phyloP scores from a whole-genome alignment of 805 yeast species.

The Blastobotrys robertii region DNA sequence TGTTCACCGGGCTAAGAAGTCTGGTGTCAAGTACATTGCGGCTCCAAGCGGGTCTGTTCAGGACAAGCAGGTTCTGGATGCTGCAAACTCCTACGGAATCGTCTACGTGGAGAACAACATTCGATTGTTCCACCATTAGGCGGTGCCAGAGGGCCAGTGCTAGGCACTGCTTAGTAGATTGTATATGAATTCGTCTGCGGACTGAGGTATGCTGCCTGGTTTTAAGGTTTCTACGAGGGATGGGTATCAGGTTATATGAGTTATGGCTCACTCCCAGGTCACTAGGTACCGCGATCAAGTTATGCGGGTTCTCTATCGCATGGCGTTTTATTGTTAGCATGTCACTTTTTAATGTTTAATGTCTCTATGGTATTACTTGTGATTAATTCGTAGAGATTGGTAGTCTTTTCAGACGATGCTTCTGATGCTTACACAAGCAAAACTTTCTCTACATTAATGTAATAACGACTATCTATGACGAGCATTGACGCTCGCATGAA shows the following conservation, averaged over 20 bases:
- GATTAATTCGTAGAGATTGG: neutral
- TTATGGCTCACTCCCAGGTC: too few species aligned
- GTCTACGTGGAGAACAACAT: slow-evolving; percentile 96
- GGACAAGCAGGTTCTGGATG: slow-evolving; percentile 92
- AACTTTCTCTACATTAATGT: too few species aligned
- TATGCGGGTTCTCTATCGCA: too few species aligned
- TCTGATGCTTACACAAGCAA: neutral
- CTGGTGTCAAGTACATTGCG: slow-evolving; percentile 92
- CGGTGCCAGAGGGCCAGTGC: neutral
- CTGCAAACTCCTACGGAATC: slow-evolving; percentile 84
- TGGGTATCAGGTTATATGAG: too few species aligned
- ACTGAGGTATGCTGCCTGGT: too few species aligned
- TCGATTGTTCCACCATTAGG: slow-evolving; percentile 93
- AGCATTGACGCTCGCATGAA: neutral
- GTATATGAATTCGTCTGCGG: too few species aligned
- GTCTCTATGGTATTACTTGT: neutral
- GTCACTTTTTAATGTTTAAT: too few species aligned
- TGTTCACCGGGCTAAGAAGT: slow-evolving; percentile 92
- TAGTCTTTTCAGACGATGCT: neutral
- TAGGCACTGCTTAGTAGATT: too few species aligned
- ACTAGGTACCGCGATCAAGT: too few species aligned
- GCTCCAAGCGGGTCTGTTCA: slow-evolving; percentile 98
- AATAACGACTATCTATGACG: neutral
- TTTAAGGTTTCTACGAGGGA: too few species aligned
- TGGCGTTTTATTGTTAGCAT: too few species aligned